Evolutionary conservation across 106 monocot genomes (phyloP).

Genomic region (Acanthochlamys bracteata): DNA sequence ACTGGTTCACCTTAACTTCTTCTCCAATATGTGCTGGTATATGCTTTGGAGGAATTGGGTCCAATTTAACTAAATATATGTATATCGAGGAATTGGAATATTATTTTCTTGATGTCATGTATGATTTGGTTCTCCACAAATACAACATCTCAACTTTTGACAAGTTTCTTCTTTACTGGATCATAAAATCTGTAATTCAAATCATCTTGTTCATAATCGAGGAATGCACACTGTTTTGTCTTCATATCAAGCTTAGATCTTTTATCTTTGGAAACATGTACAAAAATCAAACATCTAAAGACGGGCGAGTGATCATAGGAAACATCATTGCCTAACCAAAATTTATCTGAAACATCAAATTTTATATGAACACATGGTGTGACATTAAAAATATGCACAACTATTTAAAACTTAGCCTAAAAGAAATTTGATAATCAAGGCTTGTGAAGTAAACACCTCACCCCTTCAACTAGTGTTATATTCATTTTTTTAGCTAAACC

Average conservation of each 20-base stretch:
- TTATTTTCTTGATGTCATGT: background rate
- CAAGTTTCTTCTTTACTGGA: background rate
- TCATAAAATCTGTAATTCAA: constrained; percentile 1
- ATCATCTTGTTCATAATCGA: constrained; percentile 7
- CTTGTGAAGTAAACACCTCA: constrained; percentile 3
- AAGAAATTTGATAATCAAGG: constrained; percentile 1
- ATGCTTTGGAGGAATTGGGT: background rate
- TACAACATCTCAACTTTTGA: constrained; percentile 1
- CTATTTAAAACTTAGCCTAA: constrained; percentile 6
- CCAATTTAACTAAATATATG: background rate
- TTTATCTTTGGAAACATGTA: background rate
- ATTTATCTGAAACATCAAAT: background rate
- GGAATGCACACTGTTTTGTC: background rate
- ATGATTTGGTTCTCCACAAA: constrained; percentile 1
- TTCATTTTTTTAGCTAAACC: background rate
- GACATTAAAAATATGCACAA: background rate
- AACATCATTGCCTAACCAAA: background rate
- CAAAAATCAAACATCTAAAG: background rate
- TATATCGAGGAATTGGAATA: background rate
- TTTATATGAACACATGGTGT: constrained; percentile 1
- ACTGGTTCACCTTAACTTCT: too few species aligned
- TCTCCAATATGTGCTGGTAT: too few species aligned
- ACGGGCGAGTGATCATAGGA: background rate
- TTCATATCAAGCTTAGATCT: constrained; percentile 4
- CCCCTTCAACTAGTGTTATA: background rate